Evolutionary conservation across 805 yeast species (phyloP), one percentile per base, ranked within the genome.

Genomic region (Candida railenensis): DNA sequence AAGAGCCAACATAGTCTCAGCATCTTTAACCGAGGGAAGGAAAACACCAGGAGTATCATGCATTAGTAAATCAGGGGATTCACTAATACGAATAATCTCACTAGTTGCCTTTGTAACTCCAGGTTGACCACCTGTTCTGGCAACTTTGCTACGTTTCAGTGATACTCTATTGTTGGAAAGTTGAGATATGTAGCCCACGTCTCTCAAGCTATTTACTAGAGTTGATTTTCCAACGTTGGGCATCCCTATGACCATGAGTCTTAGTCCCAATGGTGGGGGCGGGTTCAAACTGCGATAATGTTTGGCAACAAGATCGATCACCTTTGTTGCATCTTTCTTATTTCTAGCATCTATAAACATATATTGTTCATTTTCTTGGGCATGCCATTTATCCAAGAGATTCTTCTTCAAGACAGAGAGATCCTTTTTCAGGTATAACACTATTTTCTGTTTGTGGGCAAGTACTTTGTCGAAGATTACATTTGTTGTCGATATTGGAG

Each of bases 221-320:
- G 97, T 86, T 11, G 96, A 87, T 64, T 94, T 94, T 0, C 99
- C 99, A n/a, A 90, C 96, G 61, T 94, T 94, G 1, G 99, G 99
- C 94, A 94, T 87, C 0, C 99, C 99, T 4, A 85, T 83, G 39
- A 92, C 80, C 72, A 91, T 72, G 47, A 87, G 64, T 19, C 90
- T 66, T 41, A 87, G 69, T 0, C 98, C 98, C 48, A 90, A 64
- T 0, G 97, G 97, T 0, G 96, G 95, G 1, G 83, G 80, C 0
- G 92, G 89, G 16, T 62, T 63, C 75, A 81, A 69, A 3, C 60
- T 51, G 22, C 63, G 51, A 54, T 78, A 76, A 44, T 68, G 66
- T 44, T 75, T 71, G 33, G 71, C 71, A 3, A 88, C 68, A 11
- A 71, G 55, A 8, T 77, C 71, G 14, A 87, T 66, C 3, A 91